Percentiles rank a stretch among this genome's conserved stretches.
Evolutionary conservation across 1,284 basidiomycete species (phyloP).

Genomic region (Trametes pubescens): DNA sequence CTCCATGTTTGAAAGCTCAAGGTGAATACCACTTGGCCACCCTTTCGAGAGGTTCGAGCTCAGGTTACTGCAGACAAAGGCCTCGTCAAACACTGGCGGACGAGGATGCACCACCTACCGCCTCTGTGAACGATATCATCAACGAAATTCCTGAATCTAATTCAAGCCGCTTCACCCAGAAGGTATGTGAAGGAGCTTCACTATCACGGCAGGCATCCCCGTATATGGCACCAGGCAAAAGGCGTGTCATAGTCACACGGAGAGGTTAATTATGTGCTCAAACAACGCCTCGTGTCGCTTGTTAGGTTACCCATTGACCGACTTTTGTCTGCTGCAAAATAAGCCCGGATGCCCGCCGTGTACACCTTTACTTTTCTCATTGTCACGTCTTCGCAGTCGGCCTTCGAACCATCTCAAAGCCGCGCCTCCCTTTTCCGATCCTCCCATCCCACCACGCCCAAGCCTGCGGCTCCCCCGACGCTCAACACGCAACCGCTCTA

Average conservation of each 20-base stretch:
- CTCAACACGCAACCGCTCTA: slow-evolving; percentile 49
- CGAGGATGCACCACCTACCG: slow-evolving; percentile 77
- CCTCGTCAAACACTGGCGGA: slow-evolving; percentile 69
- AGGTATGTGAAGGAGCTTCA: slow-evolving; percentile 47
- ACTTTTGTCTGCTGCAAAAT: no score
- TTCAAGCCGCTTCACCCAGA: slow-evolving; percentile 51
- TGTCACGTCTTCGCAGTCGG: slow-evolving; percentile 40
- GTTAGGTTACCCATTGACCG: no score
- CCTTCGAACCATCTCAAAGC: slow-evolving; percentile 43
- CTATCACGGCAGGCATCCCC: no score
- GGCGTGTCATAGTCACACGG: no score
- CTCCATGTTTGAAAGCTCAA: slow-evolving; percentile 80
- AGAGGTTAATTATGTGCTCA: no score
- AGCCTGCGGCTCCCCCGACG: slow-evolving; percentile 43
- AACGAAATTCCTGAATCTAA: slow-evolving; percentile 58
- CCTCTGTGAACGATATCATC: slow-evolving; percentile 75
- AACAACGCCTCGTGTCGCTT: no score
- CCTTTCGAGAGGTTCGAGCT: not conserved
- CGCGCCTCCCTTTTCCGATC: slow-evolving; percentile 38
- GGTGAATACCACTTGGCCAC: slow-evolving; percentile 43
- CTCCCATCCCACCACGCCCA: slow-evolving; percentile 41
- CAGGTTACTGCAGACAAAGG: slow-evolving; percentile 42
- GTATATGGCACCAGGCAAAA: no score
- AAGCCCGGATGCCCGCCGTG: no score
- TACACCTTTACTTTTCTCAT: not conserved